Conservation (phyloP, 2,329 filamentous ascomycete genomes). For the Polytolypa hystricis region DNA sequence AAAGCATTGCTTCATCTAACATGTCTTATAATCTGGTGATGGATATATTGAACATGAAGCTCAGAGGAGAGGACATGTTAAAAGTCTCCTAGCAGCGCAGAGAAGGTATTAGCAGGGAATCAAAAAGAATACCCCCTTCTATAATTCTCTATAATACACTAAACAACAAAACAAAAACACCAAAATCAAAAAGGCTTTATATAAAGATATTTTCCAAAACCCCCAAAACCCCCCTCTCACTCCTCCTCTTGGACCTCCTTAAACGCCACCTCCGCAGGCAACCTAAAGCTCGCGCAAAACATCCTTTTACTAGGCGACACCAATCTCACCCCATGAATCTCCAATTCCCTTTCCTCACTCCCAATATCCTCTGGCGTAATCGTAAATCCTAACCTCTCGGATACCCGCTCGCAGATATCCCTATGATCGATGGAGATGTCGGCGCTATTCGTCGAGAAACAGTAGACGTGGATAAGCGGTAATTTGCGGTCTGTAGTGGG, state of each 20-base stretch:
- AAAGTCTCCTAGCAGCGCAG: no score
- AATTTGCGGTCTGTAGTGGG: conserved; percentile 50
- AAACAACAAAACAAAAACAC: neutral
- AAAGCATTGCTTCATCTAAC: no score
- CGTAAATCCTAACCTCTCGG: conserved; percentile 46
- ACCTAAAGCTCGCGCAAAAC: conserved; percentile 87
- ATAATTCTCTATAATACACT: neutral
- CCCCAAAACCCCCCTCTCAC: neutral
- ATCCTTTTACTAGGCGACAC: conserved; percentile 91
- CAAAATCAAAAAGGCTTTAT: neutral
- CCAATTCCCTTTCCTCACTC: conserved; percentile 49
- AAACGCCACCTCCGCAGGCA: conserved; percentile 78
- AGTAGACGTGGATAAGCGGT: conserved; percentile 86
- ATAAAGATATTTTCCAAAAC: neutral
- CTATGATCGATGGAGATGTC: conserved; percentile 51
- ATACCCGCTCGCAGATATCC: conserved; percentile 58
- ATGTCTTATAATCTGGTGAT: no score
- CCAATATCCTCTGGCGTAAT: conserved; percentile 46
- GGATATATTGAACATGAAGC: no score
- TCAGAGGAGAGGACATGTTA: no score
- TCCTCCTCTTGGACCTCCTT: conserved; percentile 16
- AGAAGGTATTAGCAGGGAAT: no score
- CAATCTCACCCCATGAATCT: conserved; percentile 59
- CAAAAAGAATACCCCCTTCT: no score
- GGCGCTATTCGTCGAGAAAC: conserved; percentile 75